A percentile compares a stretch with the other conserved stretches of the same genome.
Conservation (phyloP, 2,329 filamentous ascomycete species). For the Atkinsonella texensis region DNA sequence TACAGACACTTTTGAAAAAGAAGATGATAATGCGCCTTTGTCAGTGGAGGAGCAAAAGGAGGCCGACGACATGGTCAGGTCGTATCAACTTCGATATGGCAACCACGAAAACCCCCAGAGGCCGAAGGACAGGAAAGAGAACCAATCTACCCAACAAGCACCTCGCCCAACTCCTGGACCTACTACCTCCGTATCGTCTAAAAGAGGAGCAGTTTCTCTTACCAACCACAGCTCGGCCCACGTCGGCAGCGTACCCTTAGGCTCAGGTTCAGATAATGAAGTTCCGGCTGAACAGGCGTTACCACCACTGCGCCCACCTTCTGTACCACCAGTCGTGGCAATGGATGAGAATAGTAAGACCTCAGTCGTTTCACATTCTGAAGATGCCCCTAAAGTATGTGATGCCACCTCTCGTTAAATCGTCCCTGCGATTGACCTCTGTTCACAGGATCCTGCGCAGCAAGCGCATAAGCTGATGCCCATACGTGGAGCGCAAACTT, state of each 20-base stretch:
- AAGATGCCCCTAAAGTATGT: neutral
- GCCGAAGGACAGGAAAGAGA: conserved; percentile 7
- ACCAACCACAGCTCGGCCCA: neutral
- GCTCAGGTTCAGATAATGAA: neutral
- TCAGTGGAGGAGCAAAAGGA: conserved; percentile 48
- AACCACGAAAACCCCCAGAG: conserved; percentile 21
- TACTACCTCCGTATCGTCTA: neutral
- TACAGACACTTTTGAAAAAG: conserved; percentile 61
- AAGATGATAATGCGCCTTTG: conserved; percentile 44
- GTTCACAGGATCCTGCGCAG: conserved; percentile 5
- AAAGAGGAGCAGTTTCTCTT: neutral
- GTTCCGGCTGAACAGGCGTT: neutral
- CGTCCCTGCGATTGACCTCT: neutral
- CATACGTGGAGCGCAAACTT: conserved; percentile 24
- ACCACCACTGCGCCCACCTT: neutral
- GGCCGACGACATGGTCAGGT: conserved; percentile 29
- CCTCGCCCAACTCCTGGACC: neutral
- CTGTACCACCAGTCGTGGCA: neutral
- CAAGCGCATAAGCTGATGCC: conserved; percentile 15
- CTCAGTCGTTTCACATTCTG: neutral
- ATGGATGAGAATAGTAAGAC: neutral
- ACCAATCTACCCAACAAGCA: neutral
- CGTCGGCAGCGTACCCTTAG: neutral
- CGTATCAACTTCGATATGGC: conserved; percentile 20
- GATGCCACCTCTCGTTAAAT: no score